Evolutionary conservation across 1,284 basidiomycete species (phyloP).

Genomic region (Coniferiporia sulphurascens): DNA sequence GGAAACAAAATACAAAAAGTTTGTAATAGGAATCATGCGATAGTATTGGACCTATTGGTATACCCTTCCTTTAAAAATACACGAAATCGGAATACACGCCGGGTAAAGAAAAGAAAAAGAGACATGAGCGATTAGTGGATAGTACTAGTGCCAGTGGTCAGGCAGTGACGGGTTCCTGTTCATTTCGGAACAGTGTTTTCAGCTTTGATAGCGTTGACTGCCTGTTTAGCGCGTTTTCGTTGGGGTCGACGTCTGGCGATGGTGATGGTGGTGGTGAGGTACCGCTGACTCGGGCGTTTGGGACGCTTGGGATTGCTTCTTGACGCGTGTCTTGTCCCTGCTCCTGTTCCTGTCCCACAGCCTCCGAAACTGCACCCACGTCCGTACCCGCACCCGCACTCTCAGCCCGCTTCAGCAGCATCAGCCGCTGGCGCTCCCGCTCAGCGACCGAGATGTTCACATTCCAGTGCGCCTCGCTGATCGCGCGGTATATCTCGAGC

Average conservation of each 20-base stretch:
- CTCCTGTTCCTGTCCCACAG: not conserved
- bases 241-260: not conserved
- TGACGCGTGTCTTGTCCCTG: too few relatives aligned
- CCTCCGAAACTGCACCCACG: not conserved
- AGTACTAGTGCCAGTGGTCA: too few relatives aligned
- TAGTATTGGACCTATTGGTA: too few relatives aligned
- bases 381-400: not conserved
- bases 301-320: too few relatives aligned
- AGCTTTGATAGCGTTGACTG: not conserved
- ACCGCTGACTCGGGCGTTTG: too few relatives aligned
- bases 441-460: slow-evolving; percentile 25
- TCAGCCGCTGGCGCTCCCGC: slow-evolving; percentile 21
- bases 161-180: not conserved
- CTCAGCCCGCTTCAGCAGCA: not conserved
- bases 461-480: slow-evolving; percentile 26
- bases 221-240: not conserved
- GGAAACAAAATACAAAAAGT: too few relatives aligned
- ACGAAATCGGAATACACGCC: not conserved
- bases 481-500: slow-evolving; percentile 24
- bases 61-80: not conserved
- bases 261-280: too few relatives aligned
- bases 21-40: too few relatives aligned
- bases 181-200: not conserved
- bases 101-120: not conserved
- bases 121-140: not conserved